These are phyloP conservation scores for Verbena officinalis DNA, from an alignment of 257 asterid species.

Conservation along the genomic window DNA sequence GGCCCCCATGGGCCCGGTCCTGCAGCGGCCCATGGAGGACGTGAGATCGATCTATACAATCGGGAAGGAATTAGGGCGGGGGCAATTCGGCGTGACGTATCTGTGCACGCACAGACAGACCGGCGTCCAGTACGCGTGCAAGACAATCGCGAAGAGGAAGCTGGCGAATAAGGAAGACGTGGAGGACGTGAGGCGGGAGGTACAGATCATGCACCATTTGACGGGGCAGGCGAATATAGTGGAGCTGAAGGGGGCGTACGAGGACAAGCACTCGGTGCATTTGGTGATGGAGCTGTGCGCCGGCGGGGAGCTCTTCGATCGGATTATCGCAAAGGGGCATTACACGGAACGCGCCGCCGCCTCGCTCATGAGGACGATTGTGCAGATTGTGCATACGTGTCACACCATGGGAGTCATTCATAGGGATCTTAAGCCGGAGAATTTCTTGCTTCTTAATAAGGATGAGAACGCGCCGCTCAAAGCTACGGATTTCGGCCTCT, in stretches of 20 bases:
- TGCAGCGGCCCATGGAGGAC: constrained; percentile 91
- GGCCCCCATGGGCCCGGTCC: constrained; percentile 61
- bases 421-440: constrained; percentile 93
- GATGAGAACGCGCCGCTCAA: constrained; percentile 81
- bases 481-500: constrained; percentile 91
- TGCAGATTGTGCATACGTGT: constrained; percentile 87
- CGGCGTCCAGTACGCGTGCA: constrained; percentile 83
- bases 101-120: constrained; percentile 74
- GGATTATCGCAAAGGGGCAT: constrained; percentile 84
- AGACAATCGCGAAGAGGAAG: constrained; percentile 86
- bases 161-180: constrained; percentile 81
- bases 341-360: constrained; percentile 91
- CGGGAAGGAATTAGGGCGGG: constrained; percentile 91
- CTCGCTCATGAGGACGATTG: constrained; percentile 73
- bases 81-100: constrained; percentile 87
- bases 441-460: constrained; percentile 74
- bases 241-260: constrained; percentile 81
- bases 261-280: constrained; percentile 87
- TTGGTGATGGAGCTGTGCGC: constrained; percentile 91
- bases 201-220: constrained; percentile 90
- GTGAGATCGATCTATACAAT: constrained; percentile 54
- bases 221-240: constrained; percentile 82
- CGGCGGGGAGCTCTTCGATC: constrained; percentile 94
- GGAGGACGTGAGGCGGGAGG: constrained; percentile 88
- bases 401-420: constrained; percentile 94